Evolutionary conservation across 169 alveolate species (phyloP).

Genomic region (Eimeria acervulina): DNA sequence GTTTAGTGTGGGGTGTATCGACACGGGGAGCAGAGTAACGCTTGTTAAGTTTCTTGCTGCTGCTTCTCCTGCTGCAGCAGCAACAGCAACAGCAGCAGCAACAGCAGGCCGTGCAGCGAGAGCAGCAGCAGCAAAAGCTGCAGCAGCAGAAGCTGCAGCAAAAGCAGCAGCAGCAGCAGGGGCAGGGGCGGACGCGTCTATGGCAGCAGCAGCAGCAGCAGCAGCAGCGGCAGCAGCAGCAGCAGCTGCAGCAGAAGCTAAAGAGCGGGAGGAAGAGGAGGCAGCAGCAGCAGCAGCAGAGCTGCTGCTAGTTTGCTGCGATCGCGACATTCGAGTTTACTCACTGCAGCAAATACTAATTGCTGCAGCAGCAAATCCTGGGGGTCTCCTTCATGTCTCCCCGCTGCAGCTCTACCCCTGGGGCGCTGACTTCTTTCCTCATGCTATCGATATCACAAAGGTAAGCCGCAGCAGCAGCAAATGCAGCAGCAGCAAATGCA

Average conservation of each 20-base stretch:
- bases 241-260: too few species aligned
- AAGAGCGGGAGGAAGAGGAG: background rate
- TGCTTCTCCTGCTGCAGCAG: too few species aligned
- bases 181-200: background rate
- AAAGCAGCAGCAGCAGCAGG: background rate
- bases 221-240: background rate
- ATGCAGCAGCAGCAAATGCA: background rate
- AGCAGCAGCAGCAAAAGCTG: too few species aligned
- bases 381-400: slow-evolving; percentile 9
- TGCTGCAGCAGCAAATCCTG: slow-evolving; percentile 27
- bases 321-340: slow-evolving; percentile 37
- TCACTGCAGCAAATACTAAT: slow-evolving; percentile 38
- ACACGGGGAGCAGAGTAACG: slow-evolving; percentile 24
- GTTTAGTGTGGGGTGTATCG: slow-evolving; percentile 32
- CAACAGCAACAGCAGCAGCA: too few species aligned
- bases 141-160: too few species aligned
- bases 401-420: slow-evolving; percentile 50
- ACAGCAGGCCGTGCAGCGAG: too few species aligned
- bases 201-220: background rate
- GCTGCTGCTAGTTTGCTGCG: slow-evolving; percentile 39
- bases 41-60: slow-evolving; percentile 62
- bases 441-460: slow-evolving; percentile 64
- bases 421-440: slow-evolving; percentile 56
- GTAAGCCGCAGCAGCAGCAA: too few species aligned
- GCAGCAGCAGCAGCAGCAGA: slow-evolving; percentile 5